Base-by-base conservation (phyloP, 768 basidiomycete species). In the Suillus subluteus region DNA sequence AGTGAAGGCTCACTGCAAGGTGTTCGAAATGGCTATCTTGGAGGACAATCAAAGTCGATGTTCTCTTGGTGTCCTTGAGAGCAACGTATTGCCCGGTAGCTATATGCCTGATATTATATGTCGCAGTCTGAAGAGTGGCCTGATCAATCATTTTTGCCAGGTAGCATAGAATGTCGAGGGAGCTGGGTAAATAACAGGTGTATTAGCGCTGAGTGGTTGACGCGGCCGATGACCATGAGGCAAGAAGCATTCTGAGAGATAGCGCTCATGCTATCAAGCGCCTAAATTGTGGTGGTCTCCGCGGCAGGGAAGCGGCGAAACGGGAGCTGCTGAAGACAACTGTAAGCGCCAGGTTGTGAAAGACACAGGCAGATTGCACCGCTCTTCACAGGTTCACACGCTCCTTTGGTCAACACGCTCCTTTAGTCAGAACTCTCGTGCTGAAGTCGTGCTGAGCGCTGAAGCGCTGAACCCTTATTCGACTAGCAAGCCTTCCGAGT, bases 61-160 rank as follows among this genome's bases (percentile, higher is more conserved):
- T 61, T n/a, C 59, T 61, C 11, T 30, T 61, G 16, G 41, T 43
- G 41, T 61, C 59, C 18, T 61, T 43, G 41, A 61, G 59, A 43
- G 26, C 41, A 61, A 43, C 59, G 11, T 43, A 61, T 61, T 61
- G 59, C 11, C 59, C 59, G 15, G 59, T 61, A 61, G 41, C 26
- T 21, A 61, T 30, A 43, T 61, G 41, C 41, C 38, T 61, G 40
- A 61, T 32, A 18, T 13, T 61, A 61, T 61, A 61, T 30, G 59
- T 61, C 18, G 40, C 59, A 30, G 41, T 61, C 7, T 61, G 40
- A 30, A 61, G 59, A 61, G 59, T 32, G 26, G 58, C 58, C 15
- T 32, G 30, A 21, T 61, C 18, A 61, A 61, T 43, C 41, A 61
- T 61, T 13, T 61, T 30, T 32, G 41, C 18, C 6, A 32, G 30